Evolutionary conservation across 78 protist species (phyloP).

Genomic region (Dictyostelium discoideum): dicty_2.7 NC_007089.4:5054001-5054500

Average conservation of each 20-base stretch:
- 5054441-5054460: conserved; percentile 63
- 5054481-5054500: conserved; percentile 44
- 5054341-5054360: conserved; percentile 38
- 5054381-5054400: conserved; percentile 70
- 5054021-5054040: conserved; percentile 69
- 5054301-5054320: background rate
- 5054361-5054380: conserved; percentile 56
- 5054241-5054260: conserved; percentile 59
- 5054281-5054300: conserved; percentile 10
- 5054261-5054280: conserved; percentile 43
- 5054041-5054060: conserved; percentile 37
- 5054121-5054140: conserved; percentile 12
- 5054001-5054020: conserved; percentile 48
- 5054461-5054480: conserved; percentile 27
- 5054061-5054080: conserved; percentile 76
- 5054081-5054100: conserved; percentile 25
- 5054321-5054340: background rate
- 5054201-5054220: conserved; percentile 63
- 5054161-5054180: background rate
- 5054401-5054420: conserved; percentile 73
- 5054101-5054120: conserved; percentile 15
- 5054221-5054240: conserved; percentile 60
- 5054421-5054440: conserved; percentile 45
- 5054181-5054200: conserved; percentile 50
- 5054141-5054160: conserved; percentile 39